Percentiles rank a stretch among this genome's conserved stretches.
Conservation (phyloP, 495 filamentous ascomycete genomes). For the Annulohypoxylon nitens region DNA sequence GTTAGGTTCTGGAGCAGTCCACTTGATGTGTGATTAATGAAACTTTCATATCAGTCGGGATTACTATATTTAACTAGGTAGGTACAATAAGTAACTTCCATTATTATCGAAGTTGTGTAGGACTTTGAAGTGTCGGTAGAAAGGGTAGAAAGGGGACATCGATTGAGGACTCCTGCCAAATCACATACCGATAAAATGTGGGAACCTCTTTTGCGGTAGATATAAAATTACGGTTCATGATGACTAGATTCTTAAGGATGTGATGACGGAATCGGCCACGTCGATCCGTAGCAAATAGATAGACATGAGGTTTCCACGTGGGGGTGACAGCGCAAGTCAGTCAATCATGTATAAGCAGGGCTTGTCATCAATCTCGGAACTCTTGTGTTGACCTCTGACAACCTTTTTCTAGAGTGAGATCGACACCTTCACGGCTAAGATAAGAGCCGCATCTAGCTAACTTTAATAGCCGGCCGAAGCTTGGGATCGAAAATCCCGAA, state of each 20-base stretch:
- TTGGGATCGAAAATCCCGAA: slow-evolving; percentile 5
- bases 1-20: slow-evolving; percentile 35
- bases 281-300: slow-evolving; percentile 46
- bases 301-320: slow-evolving; percentile 42
- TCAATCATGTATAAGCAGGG: slow-evolving; percentile 29
- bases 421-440: slow-evolving; percentile 27
- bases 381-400: slow-evolving; percentile 21
- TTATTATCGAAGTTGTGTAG: slow-evolving; percentile 5
- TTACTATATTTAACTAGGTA: slow-evolving; percentile 7
- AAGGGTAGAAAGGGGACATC: slow-evolving; percentile 8
- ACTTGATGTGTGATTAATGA: slow-evolving; percentile 36
- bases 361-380: slow-evolving; percentile 3
- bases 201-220: slow-evolving; percentile 10
- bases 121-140: neutral
- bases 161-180: slow-evolving; percentile 4
- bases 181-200: slow-evolving; percentile 17
- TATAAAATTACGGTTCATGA: slow-evolving; percentile 25
- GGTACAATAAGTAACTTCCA: neutral
- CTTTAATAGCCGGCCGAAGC: slow-evolving; percentile 11
- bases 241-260: slow-evolving; percentile 26
- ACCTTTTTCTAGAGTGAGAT: slow-evolving; percentile 24
- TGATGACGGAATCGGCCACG: slow-evolving; percentile 38
- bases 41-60: slow-evolving; percentile 27
- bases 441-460: slow-evolving; percentile 42
- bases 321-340: slow-evolving; percentile 21